A percentile compares a stretch with the other conserved stretches of the same genome.
These are phyloP conservation scores for Rhizopus arrhizus DNA, from an alignment of 371 early-diverging fungal species.

Conservation along the genomic window DNA sequence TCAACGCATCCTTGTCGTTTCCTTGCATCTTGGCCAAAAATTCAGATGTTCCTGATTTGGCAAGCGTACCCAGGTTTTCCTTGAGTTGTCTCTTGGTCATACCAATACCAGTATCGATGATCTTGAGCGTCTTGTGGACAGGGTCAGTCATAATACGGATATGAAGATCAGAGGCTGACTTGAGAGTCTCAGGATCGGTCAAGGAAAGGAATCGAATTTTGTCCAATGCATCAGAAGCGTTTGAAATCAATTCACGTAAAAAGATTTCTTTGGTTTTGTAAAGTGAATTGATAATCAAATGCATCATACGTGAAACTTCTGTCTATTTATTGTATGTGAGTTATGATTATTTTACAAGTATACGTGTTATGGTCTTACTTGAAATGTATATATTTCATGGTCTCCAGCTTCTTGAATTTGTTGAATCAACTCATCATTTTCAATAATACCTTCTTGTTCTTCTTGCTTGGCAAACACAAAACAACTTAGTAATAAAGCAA, in stretches of 20 bases:
- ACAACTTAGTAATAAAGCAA: not conserved
- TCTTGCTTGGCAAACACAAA: not conserved
- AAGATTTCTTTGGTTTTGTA: slow-evolving; percentile 91
- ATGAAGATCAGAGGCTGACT: slow-evolving; percentile 60
- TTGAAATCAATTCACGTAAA: slow-evolving; percentile 95
- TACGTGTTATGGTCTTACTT: not conserved
- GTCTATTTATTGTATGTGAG: slow-evolving; percentile 46
- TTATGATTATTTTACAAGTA: not conserved
- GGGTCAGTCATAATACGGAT: slow-evolving; percentile 77
- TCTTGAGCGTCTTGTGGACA: slow-evolving; percentile 69
- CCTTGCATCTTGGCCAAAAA: slow-evolving; percentile 73
- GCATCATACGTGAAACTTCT: slow-evolving; percentile 85
- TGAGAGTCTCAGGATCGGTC: slow-evolving; percentile 67
- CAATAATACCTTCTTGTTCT: not conserved
- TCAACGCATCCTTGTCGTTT: slow-evolving; percentile 59
- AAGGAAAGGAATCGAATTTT: slow-evolving; percentile 86
- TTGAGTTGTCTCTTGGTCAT: slow-evolving; percentile 93
- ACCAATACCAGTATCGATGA: slow-evolving; percentile 94
- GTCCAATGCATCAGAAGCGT: slow-evolving; percentile 95
- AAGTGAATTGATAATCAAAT: slow-evolving; percentile 86
- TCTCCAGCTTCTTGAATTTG: slow-evolving; percentile 3
- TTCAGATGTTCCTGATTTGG: slow-evolving; percentile 88
- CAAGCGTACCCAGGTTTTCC: slow-evolving; percentile 95
- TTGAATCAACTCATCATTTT: not conserved
- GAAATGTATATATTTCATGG: not conserved